Evolutionary conservation across 805 yeast species (phyloP).

Genomic region (Schizosaccharomyces cryophilus): DNA sequence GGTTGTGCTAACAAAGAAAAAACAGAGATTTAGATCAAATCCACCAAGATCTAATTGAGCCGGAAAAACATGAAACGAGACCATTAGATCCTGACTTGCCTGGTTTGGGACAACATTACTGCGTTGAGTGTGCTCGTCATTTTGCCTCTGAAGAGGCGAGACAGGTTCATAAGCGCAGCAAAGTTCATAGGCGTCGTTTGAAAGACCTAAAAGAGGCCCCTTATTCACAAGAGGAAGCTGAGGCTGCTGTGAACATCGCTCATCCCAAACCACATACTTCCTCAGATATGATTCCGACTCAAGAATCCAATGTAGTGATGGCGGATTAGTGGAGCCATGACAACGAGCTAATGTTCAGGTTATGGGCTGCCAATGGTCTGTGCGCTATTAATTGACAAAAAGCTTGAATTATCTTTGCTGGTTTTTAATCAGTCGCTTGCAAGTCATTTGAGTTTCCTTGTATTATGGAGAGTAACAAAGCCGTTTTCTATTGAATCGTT

Average conservation of each 20-base stretch:
- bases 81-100: constrained; percentile 56
- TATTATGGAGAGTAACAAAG: too few species aligned
- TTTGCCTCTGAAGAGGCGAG: constrained; percentile 56
- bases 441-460: too few species aligned
- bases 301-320: background rate
- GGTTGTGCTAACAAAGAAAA: too few species aligned
- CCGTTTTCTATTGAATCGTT: too few species aligned
- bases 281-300: background rate
- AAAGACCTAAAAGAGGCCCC: constrained; percentile 50
- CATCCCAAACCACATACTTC: background rate
- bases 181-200: constrained; percentile 50
- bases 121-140: constrained; percentile 83
- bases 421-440: too few species aligned
- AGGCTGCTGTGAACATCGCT: constrained; percentile 55
- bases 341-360: background rate
- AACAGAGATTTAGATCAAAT: constrained; percentile 58
- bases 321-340: background rate
- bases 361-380: background rate
- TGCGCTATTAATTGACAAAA: background rate
- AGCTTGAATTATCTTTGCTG: background rate
- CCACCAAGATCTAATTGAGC: constrained; percentile 40
- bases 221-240: constrained; percentile 67
- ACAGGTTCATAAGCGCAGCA: constrained; percentile 45
- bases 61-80: constrained; percentile 36
- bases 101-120: constrained; percentile 84